Conservation (phyloP, 164 flowering plant species). For the Echeveria elegans region DNA sequence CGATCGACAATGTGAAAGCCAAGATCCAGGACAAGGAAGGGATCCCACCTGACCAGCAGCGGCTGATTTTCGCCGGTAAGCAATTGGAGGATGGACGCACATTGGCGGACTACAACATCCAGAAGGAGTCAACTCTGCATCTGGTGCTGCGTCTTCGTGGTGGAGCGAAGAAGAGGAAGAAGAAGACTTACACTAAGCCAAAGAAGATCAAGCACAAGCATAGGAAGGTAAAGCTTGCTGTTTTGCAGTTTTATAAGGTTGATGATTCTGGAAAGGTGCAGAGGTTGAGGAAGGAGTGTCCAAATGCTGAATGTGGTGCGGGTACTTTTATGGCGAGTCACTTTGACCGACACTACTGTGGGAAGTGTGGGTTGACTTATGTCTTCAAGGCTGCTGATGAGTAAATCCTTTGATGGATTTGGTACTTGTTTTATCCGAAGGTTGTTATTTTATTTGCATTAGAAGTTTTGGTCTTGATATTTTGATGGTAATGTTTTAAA, state of each 20-base stretch:
- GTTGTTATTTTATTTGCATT: neutral
- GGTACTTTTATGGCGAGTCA: slow-evolving; percentile 7
- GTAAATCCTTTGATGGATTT: neutral
- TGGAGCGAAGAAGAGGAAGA: slow-evolving; percentile 11
- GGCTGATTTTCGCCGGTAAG: slow-evolving; percentile 7
- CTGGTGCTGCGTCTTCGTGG: slow-evolving; percentile 8
- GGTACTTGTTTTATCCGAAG: neutral
- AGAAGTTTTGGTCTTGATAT: neutral
- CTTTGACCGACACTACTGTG: slow-evolving; percentile 4
- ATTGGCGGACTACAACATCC: slow-evolving; percentile 8
- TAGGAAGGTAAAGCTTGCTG: slow-evolving; percentile 7
- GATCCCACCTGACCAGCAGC: slow-evolving; percentile 9
- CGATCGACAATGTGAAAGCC: slow-evolving; percentile 10
- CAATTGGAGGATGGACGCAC: slow-evolving; percentile 7
- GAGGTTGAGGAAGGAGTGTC: slow-evolving; percentile 8
- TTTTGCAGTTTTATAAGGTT: slow-evolving; percentile 8
- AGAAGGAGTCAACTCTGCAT: slow-evolving; percentile 9
- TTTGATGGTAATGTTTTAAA: neutral
- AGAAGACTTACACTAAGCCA: slow-evolving; percentile 5
- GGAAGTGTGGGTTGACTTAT: neutral
- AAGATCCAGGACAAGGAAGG: slow-evolving; percentile 10
- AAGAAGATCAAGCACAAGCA: slow-evolving; percentile 9
- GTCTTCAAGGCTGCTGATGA: slow-evolving; percentile 6
- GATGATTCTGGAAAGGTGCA: slow-evolving; percentile 6
- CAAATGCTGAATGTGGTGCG: slow-evolving; percentile 8